Evolutionary conservation across 1,139 yeast genomes (phyloP).

Genomic region (Scheffersomyces titani): DNA sequence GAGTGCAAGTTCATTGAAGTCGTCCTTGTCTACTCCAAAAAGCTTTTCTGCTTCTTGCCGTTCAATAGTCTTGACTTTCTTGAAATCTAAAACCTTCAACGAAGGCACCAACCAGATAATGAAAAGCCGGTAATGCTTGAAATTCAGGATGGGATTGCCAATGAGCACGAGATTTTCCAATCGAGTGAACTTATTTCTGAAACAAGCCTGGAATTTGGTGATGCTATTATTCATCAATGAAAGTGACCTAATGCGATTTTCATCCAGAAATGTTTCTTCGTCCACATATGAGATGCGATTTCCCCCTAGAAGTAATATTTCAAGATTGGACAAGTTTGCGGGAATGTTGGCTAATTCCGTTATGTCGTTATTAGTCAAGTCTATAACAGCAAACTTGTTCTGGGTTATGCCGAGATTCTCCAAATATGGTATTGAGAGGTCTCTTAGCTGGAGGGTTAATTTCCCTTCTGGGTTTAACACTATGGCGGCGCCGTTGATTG

Average conservation of each 20-base stretch:
- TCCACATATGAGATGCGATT: slow-evolving; percentile 51
- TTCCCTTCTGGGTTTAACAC: slow-evolving; percentile 39
- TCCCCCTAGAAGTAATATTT: slow-evolving; percentile 55
- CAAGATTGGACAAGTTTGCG: slow-evolving; percentile 35
- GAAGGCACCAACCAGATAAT: slow-evolving; percentile 65
- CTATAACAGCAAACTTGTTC: slow-evolving; percentile 53
- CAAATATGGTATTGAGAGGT: slow-evolving; percentile 31
- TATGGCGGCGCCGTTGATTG: slow-evolving; percentile 32
- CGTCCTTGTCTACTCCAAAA: slow-evolving; percentile 40
- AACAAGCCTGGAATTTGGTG: slow-evolving; percentile 28
- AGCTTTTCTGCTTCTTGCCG: slow-evolving; percentile 41
- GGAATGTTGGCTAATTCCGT: slow-evolving; percentile 57
- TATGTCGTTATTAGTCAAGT: slow-evolving; percentile 67
- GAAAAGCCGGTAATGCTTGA: slow-evolving; percentile 60
- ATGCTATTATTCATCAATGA: slow-evolving; percentile 57
- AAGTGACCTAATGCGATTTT: slow-evolving; percentile 44
- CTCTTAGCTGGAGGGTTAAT: slow-evolving; percentile 37
- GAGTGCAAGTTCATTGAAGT: slow-evolving; percentile 12
- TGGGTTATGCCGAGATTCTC: slow-evolving; percentile 38
- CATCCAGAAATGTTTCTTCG: slow-evolving; percentile 16
- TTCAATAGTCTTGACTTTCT: slow-evolving; percentile 59
- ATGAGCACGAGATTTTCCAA: slow-evolving; percentile 52
- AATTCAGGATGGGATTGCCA: slow-evolving; percentile 62
- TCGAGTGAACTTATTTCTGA: slow-evolving; percentile 23
- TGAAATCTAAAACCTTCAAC: slow-evolving; percentile 65